Conservation (phyloP, 441 rosid genomes). For the Aleurites moluccanus region DNA sequence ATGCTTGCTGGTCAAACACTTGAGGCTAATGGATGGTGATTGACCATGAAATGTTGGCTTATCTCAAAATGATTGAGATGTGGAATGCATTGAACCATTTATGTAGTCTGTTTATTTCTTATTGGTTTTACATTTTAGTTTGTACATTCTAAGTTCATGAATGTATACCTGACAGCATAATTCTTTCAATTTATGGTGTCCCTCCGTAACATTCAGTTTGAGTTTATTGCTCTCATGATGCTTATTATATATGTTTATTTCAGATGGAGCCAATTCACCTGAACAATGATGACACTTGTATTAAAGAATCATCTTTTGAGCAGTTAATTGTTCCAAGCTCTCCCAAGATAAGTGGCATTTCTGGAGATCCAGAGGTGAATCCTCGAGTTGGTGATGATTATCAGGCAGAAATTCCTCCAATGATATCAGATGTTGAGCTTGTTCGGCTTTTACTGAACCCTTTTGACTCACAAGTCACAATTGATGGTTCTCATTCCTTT, state of each 20-base stretch:
- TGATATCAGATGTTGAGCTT: constrained; percentile 46
- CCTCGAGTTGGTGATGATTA: constrained; percentile 72
- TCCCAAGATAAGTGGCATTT: constrained; percentile 39
- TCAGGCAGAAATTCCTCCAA: constrained; percentile 64
- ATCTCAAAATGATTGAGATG: background rate
- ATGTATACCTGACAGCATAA: background rate
- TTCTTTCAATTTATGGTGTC: background rate
- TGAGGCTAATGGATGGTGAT: background rate
- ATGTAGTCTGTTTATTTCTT: constrained; percentile 8
- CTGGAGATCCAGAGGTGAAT: constrained; percentile 52
- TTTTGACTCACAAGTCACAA: constrained; percentile 29
- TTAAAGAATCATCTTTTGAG: constrained; percentile 37
- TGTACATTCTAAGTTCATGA: background rate
- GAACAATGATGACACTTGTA: constrained; percentile 34
- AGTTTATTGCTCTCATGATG: constrained; percentile 15
- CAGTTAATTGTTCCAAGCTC: constrained; percentile 34
- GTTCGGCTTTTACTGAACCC: constrained; percentile 42
- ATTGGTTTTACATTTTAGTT: background rate
- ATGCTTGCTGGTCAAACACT: constrained; percentile 5
- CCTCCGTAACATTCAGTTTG: background rate
- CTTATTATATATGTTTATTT: constrained; percentile 9
- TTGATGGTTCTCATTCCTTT: constrained; percentile 42
- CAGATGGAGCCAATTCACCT: constrained; percentile 42
- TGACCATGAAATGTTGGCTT: background rate
- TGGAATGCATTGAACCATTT: background rate